Base-by-base conservation (phyloP, 768 basidiomycete species). In the Leccinum aurantiacum region DNA sequence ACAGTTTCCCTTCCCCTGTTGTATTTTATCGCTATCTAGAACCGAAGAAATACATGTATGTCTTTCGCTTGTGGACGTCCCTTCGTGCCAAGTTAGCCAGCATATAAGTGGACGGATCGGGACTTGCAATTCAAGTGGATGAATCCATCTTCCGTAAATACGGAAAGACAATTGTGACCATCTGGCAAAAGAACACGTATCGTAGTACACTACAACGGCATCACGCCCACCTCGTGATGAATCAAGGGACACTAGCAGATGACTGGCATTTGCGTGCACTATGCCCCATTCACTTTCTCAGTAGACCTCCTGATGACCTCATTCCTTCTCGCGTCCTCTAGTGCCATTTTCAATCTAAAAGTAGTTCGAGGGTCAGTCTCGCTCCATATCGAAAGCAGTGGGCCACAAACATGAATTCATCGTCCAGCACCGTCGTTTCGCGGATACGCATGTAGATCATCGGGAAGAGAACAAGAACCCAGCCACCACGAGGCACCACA, bases 371-470 rank as follows among this genome's bases (percentile, higher is more conserved):
- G 3, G 1, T 52, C 24, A 56, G 49, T 49, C 22, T 15, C 10
- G 25, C 4, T 25, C 11, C 17, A 25, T 6, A 6, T 27, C n/a
- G 22, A 25, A 13, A 13, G 33, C n/a, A 41, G 38, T 3, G 10
- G 11, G 14, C 13, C 19, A 77, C 83, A 60, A 65, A 87, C 85
- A 84, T 66, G 1, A 74, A 72, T 68, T 87, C 87, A 52, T 86
- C 85, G 31, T 77, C 79, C 7, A 80, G 58, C 10, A 83, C 82
- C 0, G 80, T 80, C 60, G 77, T 80, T 54, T 90, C 79, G 63
- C 78, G 84, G 58, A 90, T 84, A 11, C 88, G 85, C 53, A 82
- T 72, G 65, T 86, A 78, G 49, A 90, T 82, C 89, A 90, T 89
- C 5, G 88, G 88, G n/a, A 89, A 72, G 14, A 80, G 56, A 84